Evolutionary conservation across 1,284 basidiomycete genomes (phyloP), one percentile per base, ranked within the genome.

Genomic region (Polyporus tsugae): DNA sequence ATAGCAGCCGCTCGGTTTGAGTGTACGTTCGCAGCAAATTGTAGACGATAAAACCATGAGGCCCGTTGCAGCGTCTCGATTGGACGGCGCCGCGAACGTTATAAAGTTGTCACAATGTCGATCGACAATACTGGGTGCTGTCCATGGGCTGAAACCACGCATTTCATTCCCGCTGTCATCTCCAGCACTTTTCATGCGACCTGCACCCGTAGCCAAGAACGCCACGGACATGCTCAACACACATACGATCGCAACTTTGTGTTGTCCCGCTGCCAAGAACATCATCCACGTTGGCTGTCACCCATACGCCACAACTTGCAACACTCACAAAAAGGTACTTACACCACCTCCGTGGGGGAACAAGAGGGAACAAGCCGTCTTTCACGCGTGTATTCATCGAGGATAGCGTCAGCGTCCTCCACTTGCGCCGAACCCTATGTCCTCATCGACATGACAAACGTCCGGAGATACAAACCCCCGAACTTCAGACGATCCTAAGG

Each of bases 401-500:
- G 33, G 4, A 57, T 36, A 33, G 25, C 55, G 46, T 25, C 46
- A 49, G 19, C 35, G 17, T n/a, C 61, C 52, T 55, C 36, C 60
- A 35, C 67, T 71, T 71, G 70, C 52, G 63, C 67, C 67, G 70
- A 65, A 71, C 9, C 67, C 17, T 44, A 49, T 22, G 17, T 9
- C 35, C 35, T 58, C 1, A n/a, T 38, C 55, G 35, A 58, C 55
- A 57, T 29, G 49, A 53, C 29, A 29, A 19, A 33, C 17, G 22
- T 46, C 62, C 64, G 36, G 55, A 17, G 49, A 22, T 13, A 15
- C 52, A 38, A 39, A 39, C 35, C 46, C 42, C 55, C 59, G 67
- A 35, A 38, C 49, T 64, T 70, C 62, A 65, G 35, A 55, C 7
- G 5, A 70, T 69, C 63, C 66, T 72, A 64, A 79, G 46, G 13